Evolutionary conservation across 2,329 filamentous ascomycete species (phyloP).

Genomic region (Tolypocladium pustulatum): DNA sequence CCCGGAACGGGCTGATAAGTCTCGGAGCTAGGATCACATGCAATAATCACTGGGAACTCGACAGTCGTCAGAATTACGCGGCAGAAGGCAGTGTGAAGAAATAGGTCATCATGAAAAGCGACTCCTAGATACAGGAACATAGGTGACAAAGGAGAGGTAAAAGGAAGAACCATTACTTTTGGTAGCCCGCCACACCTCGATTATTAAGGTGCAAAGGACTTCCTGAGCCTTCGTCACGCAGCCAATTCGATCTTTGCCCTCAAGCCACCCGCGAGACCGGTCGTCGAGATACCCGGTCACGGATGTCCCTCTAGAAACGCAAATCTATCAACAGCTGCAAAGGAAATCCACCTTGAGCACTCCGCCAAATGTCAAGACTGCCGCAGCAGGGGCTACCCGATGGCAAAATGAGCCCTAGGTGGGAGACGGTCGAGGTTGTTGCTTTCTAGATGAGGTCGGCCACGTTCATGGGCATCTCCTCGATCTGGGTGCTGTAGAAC

Average conservation of each 20-base stretch:
- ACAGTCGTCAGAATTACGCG: too few relatives aligned
- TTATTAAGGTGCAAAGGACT: slow-evolving; percentile 26
- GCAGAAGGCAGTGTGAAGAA: slow-evolving; percentile 1
- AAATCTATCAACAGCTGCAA: slow-evolving; percentile 30
- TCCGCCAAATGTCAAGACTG: slow-evolving; percentile 17
- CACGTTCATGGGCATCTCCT: slow-evolving; percentile 99
- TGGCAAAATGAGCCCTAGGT: slow-evolving; percentile 11
- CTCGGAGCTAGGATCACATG: neutral
- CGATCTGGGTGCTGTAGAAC: slow-evolving; percentile 99
- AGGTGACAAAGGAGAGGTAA: slow-evolving; percentile 20
- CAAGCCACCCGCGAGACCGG: slow-evolving; percentile 18
- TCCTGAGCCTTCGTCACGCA: slow-evolving; percentile 27
- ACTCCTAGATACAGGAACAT: slow-evolving; percentile 25
- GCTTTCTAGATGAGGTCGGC: slow-evolving; percentile 59
- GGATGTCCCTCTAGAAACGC: slow-evolving; percentile 25
- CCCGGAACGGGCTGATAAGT: neutral
- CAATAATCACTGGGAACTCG: too few relatives aligned
- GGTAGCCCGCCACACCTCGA: slow-evolving; percentile 26
- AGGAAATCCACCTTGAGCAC: slow-evolving; percentile 18
- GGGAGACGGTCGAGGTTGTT: slow-evolving; percentile 12
- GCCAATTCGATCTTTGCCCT: slow-evolving; percentile 19
- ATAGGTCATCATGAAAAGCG: slow-evolving; percentile 21
- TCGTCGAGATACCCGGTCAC: slow-evolving; percentile 13
- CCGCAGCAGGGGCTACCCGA: slow-evolving; percentile 12
- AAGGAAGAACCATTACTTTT: slow-evolving; percentile 31